phyloP scores from a whole-genome alignment of 1,139 yeast species.

The Pichia sp. region DNA sequence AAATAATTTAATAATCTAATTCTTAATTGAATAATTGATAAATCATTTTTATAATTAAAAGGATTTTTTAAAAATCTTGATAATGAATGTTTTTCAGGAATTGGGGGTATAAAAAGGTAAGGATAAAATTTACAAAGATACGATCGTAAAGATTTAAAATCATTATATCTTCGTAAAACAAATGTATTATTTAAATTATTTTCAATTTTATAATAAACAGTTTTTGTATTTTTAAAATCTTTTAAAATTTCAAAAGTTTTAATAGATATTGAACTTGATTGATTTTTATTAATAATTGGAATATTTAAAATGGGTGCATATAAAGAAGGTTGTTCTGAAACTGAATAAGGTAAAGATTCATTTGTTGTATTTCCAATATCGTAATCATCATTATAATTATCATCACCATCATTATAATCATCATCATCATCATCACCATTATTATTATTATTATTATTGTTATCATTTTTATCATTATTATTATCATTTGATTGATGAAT shows the following conservation, averaged over 20 bases:
- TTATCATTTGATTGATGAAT: background rate
- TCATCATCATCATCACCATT: background rate
- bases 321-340: conserved; percentile 1
- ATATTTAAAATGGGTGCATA: background rate
- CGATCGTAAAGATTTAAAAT: conserved; percentile 46
- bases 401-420: background rate
- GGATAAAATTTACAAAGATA: conserved; percentile 42
- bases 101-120: conserved; percentile 47
- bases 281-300: background rate
- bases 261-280: conserved; percentile 3
- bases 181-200: conserved; percentile 6
- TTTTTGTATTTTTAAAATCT: conserved; percentile 22
- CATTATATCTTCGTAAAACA: conserved; percentile 43
- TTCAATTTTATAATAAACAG: conserved; percentile 28
- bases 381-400: background rate
- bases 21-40: conserved; percentile 26
- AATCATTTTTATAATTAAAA: conserved; percentile 27
- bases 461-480: background rate
- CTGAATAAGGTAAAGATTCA: background rate
- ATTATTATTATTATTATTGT: background rate
- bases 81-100: conserved; percentile 53
- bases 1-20: conserved; percentile 27
- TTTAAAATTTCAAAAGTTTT: conserved; percentile 16
- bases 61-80: conserved; percentile 28
- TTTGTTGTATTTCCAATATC: background rate